Base-by-base conservation (phyloP, 805 yeast genomes). In the Metschnikowia vanudenii region DNA sequence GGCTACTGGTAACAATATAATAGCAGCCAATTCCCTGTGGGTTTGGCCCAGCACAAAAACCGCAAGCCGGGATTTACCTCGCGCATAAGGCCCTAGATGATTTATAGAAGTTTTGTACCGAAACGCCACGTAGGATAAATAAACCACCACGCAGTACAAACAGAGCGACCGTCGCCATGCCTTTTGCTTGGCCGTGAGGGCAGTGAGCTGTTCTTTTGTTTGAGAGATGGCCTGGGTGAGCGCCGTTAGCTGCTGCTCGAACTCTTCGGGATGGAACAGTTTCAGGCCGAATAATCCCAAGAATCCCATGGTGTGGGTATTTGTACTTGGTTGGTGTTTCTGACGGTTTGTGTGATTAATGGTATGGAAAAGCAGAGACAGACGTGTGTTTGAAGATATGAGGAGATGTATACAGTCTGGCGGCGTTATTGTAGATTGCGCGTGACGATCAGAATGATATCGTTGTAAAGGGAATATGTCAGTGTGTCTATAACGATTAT, bases 191-290 rank as follows among this genome's bases (percentile, higher is more conserved):
- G 50, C 29, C 29, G 47, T 42, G 47, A 47, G 54, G 14, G 46
- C 52, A 1, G 52, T 38, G 13, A 67, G 42, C 22, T 55, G 60
- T 39, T 61, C 58, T 40, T 67, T 60, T 11, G 59, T 56, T 19
- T 38, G 49, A 2, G 64, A 45, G 34, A 77, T 75, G 20, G 63
- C 60, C 2, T 58, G 59, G 0, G 79, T 62, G 11, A 78, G 44
- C 2, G 53, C 36, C 17, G 73, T 67, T 33, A 78, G 59, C 28
- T 73, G 71, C 47, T 63, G 67, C 47, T 78, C 82, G 54, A 69
- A 76, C 34, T 55, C 50, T 20, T 69, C 68, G 4, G 79, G 74
- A 46, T 75, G 73, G 51, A 76, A 63, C 39, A 55, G 61, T 31
- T 53, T 57, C 53, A 49, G 52, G 34, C 51, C 44, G 33, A 54